phyloP scores from a whole-genome alignment of 148 eudicot species.

The Rhododendron vialii region DNA sequence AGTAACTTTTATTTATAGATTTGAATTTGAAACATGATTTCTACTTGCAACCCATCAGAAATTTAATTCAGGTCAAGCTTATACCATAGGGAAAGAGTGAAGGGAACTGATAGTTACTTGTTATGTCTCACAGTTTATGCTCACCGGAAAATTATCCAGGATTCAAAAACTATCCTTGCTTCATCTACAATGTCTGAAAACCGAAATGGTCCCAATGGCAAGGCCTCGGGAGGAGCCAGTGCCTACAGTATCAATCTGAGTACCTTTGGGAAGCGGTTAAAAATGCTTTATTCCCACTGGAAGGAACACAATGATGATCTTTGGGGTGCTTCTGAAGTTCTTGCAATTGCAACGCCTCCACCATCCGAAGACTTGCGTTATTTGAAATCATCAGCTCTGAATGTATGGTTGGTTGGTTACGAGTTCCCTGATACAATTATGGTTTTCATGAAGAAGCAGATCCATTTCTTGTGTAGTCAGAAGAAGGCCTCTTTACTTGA shows the following conservation, averaged over 20 bases:
- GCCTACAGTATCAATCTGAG: conserved; percentile 37
- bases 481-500: conserved; percentile 46
- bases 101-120: background rate
- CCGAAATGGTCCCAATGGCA: conserved; percentile 21
- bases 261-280: conserved; percentile 31
- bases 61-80: background rate
- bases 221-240: conserved; percentile 6
- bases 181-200: conserved; percentile 33
- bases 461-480: conserved; percentile 53
- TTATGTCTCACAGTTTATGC: background rate
- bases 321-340: conserved; percentile 38
- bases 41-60: background rate
- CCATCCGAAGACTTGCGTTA: conserved; percentile 50
- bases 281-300: conserved; percentile 38
- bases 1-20: background rate
- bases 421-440: conserved; percentile 58
- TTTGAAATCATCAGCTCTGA: conserved; percentile 51
- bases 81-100: background rate
- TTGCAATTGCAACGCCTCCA: conserved; percentile 50
- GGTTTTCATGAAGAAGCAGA: conserved; percentile 48
- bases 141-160: background rate
- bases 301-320: conserved; percentile 24
- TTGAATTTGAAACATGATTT: background rate
- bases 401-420: conserved; percentile 52
- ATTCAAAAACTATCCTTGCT: background rate